Evolutionary conservation across 2,329 filamentous ascomycete species (phyloP), one percentile per base, ranked within the genome.

Genomic region (Pseudogymnoascus pannorum): DNA sequence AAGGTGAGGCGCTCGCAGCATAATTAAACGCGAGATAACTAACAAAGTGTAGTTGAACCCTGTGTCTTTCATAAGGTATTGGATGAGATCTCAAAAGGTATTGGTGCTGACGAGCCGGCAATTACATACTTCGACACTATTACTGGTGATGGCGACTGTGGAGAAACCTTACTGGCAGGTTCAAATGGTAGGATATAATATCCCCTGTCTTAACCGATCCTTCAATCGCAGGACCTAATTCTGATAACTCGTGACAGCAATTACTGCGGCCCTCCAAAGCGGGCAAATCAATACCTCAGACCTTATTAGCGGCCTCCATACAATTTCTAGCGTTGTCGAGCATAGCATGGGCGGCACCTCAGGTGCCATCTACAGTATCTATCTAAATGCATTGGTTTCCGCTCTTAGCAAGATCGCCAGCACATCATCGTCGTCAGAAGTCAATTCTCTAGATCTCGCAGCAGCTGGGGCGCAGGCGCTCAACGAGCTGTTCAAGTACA

Each of bases 291-390:
- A 67, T n/a, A 62, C 63, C 8, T 54, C 60, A 44, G 70, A 69
- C 68, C 4, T 60, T 71, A 22, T 60, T 68, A 22, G 59, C 65
- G 33, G 69, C 68, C 57, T 65, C 70, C 7, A 59, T 64, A 12
- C 63, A 65, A 33, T 33, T 11, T 33, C 18, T 64, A 63, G 20
- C 61, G 60, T 38, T 60, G 66, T 59, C 57, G 70, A 42, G 68
- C 69, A 72, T 60, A 69, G 69, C 61, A 75, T 75, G 73, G 73
- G 71, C 18, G 73, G 74, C 4, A 75, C 72, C 1, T 70, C 74
- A 0, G 74, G 73, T 6, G 74, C 64, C 2, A 60, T 66, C 14
- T 65, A 61, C 54, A 58, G 36, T 8, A 65, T 66, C n/a, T 66
- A 62, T 36, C 61, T 65, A 42, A 33, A 33, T 33, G 31, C 31